Conservation (phyloP, 2,329 filamentous ascomycete species). For the Teratosphaeria pseudoeucalypti region DNA sequence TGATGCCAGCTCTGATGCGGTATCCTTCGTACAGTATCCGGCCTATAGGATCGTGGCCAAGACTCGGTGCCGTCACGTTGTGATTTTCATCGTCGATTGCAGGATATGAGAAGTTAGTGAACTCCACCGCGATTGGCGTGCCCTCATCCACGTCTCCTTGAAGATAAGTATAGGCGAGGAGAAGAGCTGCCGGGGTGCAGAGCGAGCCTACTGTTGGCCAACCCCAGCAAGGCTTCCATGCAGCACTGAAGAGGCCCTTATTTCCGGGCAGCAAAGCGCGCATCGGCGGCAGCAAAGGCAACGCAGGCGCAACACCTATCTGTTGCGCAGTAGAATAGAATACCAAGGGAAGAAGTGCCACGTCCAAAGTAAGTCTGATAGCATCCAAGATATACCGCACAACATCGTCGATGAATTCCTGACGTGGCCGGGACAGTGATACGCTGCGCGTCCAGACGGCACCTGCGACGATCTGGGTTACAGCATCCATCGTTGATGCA, state of each 20-base stretch:
- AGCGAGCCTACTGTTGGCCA: background rate
- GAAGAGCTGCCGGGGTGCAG: constrained; percentile 8
- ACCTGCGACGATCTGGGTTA: background rate
- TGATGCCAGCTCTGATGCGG: constrained; percentile 6
- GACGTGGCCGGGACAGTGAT: background rate
- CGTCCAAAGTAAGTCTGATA: constrained; percentile 9
- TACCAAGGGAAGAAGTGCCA: constrained; percentile 17
- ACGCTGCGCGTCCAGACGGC: background rate
- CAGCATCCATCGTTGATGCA: background rate
- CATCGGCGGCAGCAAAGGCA: constrained; percentile 12
- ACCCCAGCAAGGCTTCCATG: background rate
- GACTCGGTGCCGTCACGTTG: constrained; percentile 3
- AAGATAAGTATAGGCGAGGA: constrained; percentile 4
- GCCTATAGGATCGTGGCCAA: constrained; percentile 16
- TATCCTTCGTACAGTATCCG: constrained; percentile 15
- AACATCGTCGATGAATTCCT: background rate
- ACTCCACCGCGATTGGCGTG: constrained; percentile 5
- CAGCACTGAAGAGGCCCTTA: constrained; percentile 6
- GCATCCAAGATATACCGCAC: background rate
- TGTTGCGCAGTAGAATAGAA: constrained; percentile 16
- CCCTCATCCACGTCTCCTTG: constrained; percentile 9
- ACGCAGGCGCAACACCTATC: constrained; percentile 15
- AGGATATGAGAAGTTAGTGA: constrained; percentile 7
- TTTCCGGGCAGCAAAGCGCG: constrained; percentile 8
- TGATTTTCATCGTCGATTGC: background rate